These are phyloP conservation scores for Aciculosporium take DNA, from an alignment of 2,329 filamentous ascomycete genomes.

Conservation along the genomic window DNA sequence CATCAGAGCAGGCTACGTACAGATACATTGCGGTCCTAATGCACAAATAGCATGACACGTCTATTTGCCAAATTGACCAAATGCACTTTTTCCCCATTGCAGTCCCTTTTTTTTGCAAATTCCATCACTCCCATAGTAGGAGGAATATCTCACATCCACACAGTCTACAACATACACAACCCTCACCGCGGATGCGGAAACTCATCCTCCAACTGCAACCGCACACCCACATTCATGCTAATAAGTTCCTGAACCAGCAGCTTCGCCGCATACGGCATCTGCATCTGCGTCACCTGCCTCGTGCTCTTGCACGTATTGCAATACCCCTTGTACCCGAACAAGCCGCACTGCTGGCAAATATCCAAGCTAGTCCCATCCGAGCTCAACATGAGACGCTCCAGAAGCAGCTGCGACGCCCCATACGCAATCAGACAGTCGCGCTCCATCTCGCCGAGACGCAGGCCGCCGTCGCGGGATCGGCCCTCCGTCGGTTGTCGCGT, in stretches of 20 bases:
- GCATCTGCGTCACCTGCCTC: conserved; percentile 77
- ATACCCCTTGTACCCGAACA: conserved; percentile 92
- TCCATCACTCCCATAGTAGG: too few species aligned
- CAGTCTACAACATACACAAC: too few species aligned
- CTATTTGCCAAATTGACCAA: too few species aligned
- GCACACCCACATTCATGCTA: conserved; percentile 96
- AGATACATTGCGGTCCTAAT: too few species aligned
- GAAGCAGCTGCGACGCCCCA: conserved; percentile 77
- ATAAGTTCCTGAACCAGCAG: conserved; percentile 88
- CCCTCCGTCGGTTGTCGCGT: conserved; percentile 95
- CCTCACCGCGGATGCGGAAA: conserved; percentile 51
- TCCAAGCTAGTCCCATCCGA: conserved; percentile 85
- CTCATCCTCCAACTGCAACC: conserved; percentile 82
- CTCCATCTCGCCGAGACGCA: conserved; percentile 96
- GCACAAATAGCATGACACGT: too few species aligned
- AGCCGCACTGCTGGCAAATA: conserved; percentile 82
- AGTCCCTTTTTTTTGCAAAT: too few species aligned
- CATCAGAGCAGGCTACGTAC: too few species aligned
- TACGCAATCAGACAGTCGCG: conserved; percentile 96
- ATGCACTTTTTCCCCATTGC: too few species aligned
- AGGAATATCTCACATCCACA: too few species aligned
- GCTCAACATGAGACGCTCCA: conserved; percentile 89
- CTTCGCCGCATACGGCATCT: conserved; percentile 95
- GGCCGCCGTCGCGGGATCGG: conserved; percentile 78
- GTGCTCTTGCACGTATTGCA: conserved; percentile 86